These are phyloP conservation scores for Macrotyloma uniflorum DNA, from an alignment of 306 rosid species.

Conservation along the genomic window DNA sequence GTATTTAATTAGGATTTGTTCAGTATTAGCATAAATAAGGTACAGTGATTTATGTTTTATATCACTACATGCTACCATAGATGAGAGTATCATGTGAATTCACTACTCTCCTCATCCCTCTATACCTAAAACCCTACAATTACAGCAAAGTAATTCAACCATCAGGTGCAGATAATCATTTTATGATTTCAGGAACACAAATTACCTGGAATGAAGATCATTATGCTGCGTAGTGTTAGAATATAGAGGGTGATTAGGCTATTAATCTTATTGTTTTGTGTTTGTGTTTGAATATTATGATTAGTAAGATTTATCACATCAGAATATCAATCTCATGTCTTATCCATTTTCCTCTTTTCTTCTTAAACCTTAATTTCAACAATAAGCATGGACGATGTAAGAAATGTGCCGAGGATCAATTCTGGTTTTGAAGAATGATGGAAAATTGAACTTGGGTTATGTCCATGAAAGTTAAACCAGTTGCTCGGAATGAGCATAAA, in stretches of 20 bases:
- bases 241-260: not conserved
- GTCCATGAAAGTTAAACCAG: not conserved
- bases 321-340: not conserved
- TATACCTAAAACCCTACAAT: not conserved
- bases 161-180: conserved; percentile 1
- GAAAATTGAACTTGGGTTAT: conserved; percentile 10
- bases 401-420: not conserved
- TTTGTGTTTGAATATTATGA: conserved; percentile 5
- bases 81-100: not conserved
- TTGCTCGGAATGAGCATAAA: not conserved
- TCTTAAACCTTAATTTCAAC: not conserved
- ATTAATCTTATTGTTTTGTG: not conserved
- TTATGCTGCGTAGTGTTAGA: conserved; percentile 5
- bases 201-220: not conserved
- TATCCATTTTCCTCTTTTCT: not conserved
- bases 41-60: not conserved
- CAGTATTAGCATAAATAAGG: too few species aligned
- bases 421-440: not conserved
- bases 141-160: not conserved
- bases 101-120: not conserved
- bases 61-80: not conserved
- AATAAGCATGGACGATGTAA: not conserved
- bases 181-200: not conserved
- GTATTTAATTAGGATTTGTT: not conserved
- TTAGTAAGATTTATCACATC: not conserved